These are phyloP conservation scores for Erodium chrysanthum DNA, from an alignment of 441 rosid genomes.

Conservation along the genomic window DNA sequence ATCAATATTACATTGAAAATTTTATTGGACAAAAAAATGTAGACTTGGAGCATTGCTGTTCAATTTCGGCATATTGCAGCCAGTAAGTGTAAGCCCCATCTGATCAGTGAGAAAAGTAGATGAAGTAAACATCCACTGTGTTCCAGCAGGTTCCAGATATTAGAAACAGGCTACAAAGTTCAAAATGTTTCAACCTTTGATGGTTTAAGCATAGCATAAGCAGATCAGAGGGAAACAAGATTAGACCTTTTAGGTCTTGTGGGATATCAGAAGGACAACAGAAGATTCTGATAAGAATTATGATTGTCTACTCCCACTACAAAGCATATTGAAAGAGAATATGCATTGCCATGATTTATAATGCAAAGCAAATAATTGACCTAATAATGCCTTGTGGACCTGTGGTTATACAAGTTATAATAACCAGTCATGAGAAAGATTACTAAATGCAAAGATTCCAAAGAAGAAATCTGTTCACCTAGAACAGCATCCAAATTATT, in stretches of 20 bases:
- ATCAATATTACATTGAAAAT: conserved; percentile 10
- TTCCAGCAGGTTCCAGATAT: background rate
- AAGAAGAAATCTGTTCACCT: background rate
- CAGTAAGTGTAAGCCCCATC: conserved; percentile 1
- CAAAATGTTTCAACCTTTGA: background rate
- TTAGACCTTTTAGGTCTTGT: background rate
- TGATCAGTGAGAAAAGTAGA: background rate
- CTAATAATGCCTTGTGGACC: background rate
- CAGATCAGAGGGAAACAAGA: background rate
- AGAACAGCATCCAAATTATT: background rate
- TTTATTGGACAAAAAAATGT: conserved; percentile 5
- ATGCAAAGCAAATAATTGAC: background rate
- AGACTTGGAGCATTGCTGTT: background rate
- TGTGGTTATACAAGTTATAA: background rate
- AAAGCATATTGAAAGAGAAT: background rate
- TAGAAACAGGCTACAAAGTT: background rate
- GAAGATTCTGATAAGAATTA: too few relatives aligned
- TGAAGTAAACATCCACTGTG: background rate
- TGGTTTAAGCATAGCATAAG: background rate
- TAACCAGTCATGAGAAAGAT: background rate
- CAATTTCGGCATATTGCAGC: background rate
- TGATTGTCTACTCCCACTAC: background rate
- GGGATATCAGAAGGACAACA: background rate
- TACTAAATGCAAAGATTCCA: background rate
- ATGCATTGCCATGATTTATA: background rate